Evolutionary conservation across 352 stramenopile species (phyloP).

Genomic region (Plasmopara muralis): DNA sequence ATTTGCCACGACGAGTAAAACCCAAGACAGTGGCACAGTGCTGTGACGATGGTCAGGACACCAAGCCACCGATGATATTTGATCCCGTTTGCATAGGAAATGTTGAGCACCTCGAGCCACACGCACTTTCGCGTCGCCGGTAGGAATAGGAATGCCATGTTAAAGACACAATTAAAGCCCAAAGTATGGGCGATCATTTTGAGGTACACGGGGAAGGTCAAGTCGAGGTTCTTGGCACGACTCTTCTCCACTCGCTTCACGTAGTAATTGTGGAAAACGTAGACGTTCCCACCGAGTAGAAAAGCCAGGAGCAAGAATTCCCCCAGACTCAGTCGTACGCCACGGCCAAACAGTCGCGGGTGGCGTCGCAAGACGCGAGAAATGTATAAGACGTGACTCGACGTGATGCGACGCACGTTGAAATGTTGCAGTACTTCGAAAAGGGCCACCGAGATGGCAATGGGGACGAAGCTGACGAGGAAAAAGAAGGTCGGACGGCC

Average conservation of each 20-base stretch:
- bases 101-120: constrained; percentile 56
- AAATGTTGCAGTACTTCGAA: constrained; percentile 36
- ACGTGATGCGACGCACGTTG: constrained; percentile 27
- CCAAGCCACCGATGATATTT: constrained; percentile 53
- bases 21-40: constrained; percentile 23
- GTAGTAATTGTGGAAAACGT: constrained; percentile 26
- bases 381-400: constrained; percentile 16
- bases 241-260: constrained; percentile 8
- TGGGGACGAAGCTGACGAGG: constrained; percentile 38
- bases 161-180: constrained; percentile 37
- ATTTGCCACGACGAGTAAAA: constrained; percentile 32
- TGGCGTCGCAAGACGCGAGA: constrained; percentile 37
- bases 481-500: constrained; percentile 45
- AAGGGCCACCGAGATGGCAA: constrained; percentile 30
- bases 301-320: constrained; percentile 26
- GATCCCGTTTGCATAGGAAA: constrained; percentile 44
- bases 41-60: constrained; percentile 27
- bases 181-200: constrained; percentile 27
- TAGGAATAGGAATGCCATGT: constrained; percentile 47
- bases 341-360: constrained; percentile 15
- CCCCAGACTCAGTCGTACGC: constrained; percentile 30
- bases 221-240: neutral
- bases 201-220: constrained; percentile 22
- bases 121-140: constrained; percentile 35
- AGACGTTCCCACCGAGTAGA: constrained; percentile 31